Base-by-base conservation (phyloP, 2,329 filamentous ascomycete genomes). In the Neophaeococcomyces aloes region DNA sequence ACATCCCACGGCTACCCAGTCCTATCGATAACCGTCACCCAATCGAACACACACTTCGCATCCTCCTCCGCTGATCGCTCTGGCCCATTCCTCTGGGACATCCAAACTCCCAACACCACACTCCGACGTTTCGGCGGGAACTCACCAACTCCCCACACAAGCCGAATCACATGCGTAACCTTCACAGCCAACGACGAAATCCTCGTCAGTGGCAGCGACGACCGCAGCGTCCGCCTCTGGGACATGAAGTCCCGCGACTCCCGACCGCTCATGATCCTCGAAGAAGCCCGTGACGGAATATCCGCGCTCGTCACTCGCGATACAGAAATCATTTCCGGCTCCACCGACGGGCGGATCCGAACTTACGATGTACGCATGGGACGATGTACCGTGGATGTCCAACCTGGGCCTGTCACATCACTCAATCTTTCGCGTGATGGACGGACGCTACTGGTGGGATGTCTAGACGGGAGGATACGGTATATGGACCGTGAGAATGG, bases 1-100 rank as follows among this genome's bases (percentile, higher is more conserved):
- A 70, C 79, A 29, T 86, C 84, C 2, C 91, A 98, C 65, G 88
- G 86, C 53, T 94, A 98, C 68, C 83, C 88, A 55, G 83, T 98
- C 6, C 79, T 95, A 48, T 83, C 85, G 53, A 72, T 98, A 30
- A 71, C 76, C 41, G 82, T 95, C 38, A 62, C 69, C 14, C 59
- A 68, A 18, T 81, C 86, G 66, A 98, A 98, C 64, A 76, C 86
- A 52, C 78, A 78, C 33, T 95, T 98, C 62, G 81, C 80, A 7
- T 88, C 81, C n/a, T 76, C 78, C 1, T 91, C 91, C 53, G 91
- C 91, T 47, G 91, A 98, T 67, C 84, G 89, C 55, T 74, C 76
- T 48, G 86, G 94, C 0, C 39, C 39, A 2, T 95, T 95, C 59
- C 72, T 95, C 4, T 96, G 91, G 91, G 91, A 98, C 63, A 91